Evolutionary conservation across 2,329 filamentous ascomycete genomes (phyloP), one percentile per base, ranked within the genome.

Genomic region (Neurospora crassa): DNA sequence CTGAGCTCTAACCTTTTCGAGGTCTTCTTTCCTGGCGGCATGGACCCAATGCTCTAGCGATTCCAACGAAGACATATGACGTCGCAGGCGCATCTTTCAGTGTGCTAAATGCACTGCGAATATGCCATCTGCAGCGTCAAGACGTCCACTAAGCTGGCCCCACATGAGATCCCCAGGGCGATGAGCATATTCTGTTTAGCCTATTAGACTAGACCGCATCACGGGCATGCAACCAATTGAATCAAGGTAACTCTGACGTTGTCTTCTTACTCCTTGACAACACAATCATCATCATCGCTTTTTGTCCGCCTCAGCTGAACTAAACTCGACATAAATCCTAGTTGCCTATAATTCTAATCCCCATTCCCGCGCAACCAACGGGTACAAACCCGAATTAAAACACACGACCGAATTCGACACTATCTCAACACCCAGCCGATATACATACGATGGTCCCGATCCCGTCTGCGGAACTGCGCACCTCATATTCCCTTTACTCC

Each of bases 401-500:
- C 29, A 16, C 47, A 16, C 8, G 12, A 24, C 24, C 47, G 20
- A 59, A 59, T 2, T 12, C 47, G 5, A 59, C 20, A 16, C 12
- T 29, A 0, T 3, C 7, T 2, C 12, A 2, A 59, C 14, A 59
- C 14, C 24, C 53, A 37, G 24, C 24, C 29, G 53, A 63, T 63
- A 16, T 16, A 34, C 11, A 63, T 29, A 63, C 53, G 53, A 63
- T 63, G 53, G 53, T 63, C 24, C 71, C 76, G 5, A 79, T 88
- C 73, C 81, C 82, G 70, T 81, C 81, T 72, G 87, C 91, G 73
- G 91, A 89, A 80, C 84, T 89, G 76, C 88, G 89, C 71, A 87
- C 96, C 74, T 88, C 89, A 71, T 97, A 95, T 81, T 94, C 94
- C 68, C 87, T 97, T 72, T 97, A 94, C 80, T 89, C 91, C 71